phyloP scores from a whole-genome alignment of 1,284 basidiomycete species.

The Thecaphora thlaspeos region DNA sequence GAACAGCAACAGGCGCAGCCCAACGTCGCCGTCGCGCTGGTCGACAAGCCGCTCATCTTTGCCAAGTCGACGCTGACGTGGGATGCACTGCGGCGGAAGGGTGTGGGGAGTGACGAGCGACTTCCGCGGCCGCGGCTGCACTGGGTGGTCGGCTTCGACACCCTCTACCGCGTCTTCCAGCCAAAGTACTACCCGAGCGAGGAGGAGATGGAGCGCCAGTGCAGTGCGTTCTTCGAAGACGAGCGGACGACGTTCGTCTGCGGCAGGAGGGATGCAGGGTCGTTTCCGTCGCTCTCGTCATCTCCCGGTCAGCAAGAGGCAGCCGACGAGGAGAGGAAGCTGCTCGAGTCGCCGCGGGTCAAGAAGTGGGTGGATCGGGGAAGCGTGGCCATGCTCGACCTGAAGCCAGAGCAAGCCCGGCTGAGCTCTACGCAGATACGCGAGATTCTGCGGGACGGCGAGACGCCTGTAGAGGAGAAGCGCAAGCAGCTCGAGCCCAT shows the following conservation, averaged over 20 bases:
- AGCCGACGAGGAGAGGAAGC: conserved; percentile 15
- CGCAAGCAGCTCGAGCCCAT: conserved; percentile 6
- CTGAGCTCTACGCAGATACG: conserved; percentile 42
- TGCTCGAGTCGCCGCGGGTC: conserved; percentile 18
- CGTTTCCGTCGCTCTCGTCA: conserved; percentile 10
- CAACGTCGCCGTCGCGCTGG: conserved; percentile 76
- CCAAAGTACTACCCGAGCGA: conserved; percentile 71
- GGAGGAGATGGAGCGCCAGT: conserved; percentile 63
- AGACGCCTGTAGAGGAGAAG: conserved; percentile 4
- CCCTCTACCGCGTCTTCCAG: conserved; percentile 78
- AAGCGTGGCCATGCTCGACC: conserved; percentile 25
- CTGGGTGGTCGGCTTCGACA: conserved; percentile 83
- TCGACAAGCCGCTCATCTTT: conserved; percentile 85
- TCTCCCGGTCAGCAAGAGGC: neutral
- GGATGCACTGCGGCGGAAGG: conserved; percentile 59
- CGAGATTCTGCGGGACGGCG: conserved; percentile 8
- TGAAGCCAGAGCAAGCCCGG: conserved; percentile 19
- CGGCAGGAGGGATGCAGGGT: conserved; percentile 30
- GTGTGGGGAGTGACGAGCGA: neutral
- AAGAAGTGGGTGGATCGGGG: conserved; percentile 27
- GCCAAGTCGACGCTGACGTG: conserved; percentile 71
- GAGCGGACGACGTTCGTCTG: conserved; percentile 67
- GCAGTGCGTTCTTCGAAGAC: conserved; percentile 66
- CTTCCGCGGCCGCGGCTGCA: conserved; percentile 58
- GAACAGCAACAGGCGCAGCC: conserved; percentile 10